These are phyloP conservation scores for Wickerhamia fluorescens DNA, from an alignment of 805 yeast species.

Conservation along the genomic window DNA sequence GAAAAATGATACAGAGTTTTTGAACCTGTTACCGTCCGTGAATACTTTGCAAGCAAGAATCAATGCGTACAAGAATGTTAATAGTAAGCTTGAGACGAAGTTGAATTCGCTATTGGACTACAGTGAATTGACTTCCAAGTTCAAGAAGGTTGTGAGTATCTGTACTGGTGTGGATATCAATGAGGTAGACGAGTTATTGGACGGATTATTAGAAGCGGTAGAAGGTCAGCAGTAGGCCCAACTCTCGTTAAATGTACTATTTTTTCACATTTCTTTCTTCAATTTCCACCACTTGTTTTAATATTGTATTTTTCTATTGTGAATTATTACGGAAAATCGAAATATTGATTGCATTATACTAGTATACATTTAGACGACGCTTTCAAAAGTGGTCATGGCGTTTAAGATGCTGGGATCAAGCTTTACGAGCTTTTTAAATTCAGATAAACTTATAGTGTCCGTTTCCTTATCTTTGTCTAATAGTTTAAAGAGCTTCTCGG, in stretches of 20 bases:
- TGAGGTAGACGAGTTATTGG: constrained; percentile 73
- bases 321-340: constrained; percentile 1
- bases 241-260: no score
- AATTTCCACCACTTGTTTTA: no score
- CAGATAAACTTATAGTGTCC: constrained; percentile 63
- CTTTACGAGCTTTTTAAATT: constrained; percentile 75
- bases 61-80: constrained; percentile 70
- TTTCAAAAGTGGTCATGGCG: constrained; percentile 76
- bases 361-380: constrained; percentile 45
- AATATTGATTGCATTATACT: no score
- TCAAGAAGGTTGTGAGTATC: constrained; percentile 78
- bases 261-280: no score
- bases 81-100: constrained; percentile 45
- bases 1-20: constrained; percentile 16
- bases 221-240: constrained; percentile 59
- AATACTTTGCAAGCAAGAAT: constrained; percentile 66
- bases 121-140: constrained; percentile 47
- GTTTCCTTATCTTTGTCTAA: constrained; percentile 68
- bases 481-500: constrained; percentile 67
- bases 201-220: constrained; percentile 83
- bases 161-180: constrained; percentile 84
- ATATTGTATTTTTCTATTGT: not conserved
- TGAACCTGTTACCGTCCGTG: constrained; percentile 36
- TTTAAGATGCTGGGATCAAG: constrained; percentile 69
- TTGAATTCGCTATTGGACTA: constrained; percentile 44